Base-by-base conservation (phyloP, 306 rosid genomes). In the Begonia masoniana region DNA sequence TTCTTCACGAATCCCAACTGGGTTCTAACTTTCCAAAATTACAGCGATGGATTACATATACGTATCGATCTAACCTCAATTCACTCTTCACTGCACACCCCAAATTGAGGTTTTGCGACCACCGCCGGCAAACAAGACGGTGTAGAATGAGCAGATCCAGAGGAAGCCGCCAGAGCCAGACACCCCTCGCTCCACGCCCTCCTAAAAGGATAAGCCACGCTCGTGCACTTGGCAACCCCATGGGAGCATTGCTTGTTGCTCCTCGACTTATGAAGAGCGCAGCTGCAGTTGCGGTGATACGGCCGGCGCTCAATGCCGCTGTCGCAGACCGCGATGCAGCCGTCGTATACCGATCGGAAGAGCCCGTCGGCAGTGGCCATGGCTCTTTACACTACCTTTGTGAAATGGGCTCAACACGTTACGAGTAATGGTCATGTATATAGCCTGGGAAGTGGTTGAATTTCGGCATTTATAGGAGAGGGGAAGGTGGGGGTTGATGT, bases 201-300 rank as follows among this genome's bases (percentile, higher is more conserved):
- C 43, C 52, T 15, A 12, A 61, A 51, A 41, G 65, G 51, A 52
- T 61, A 61, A 48, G 45, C n/a, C 41, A 61, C 24, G 12, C 50
- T 36, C 19, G 49, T 59, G 12, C 47, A 49, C 4, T 9, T 16
- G 1, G 57, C 16, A n/a, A 54, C 15, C 39, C 48, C 47, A 10
- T 41, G 41, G 24, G 51, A 19, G 26, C 65, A 41, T 24, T 42
- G 46, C 9, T 39, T 4, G 15, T 41, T 14, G 4, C 24, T 21
- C 7, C 57, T 49, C 8, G 57, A 50, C 15, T 50, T 42, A 12
- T 84, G 88, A 46, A 88, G 62, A 15, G 81, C 81, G 52, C 97
- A 88, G 13, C 80, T 71, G 59, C 97, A 88, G 45, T 88, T 82
- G 23, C 82, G 82, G 51, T 88, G 96, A 72, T 83, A 83, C 8